phyloP scores from a whole-genome alignment of 169 alveolate genomes.

The Fabrea salina region DNA sequence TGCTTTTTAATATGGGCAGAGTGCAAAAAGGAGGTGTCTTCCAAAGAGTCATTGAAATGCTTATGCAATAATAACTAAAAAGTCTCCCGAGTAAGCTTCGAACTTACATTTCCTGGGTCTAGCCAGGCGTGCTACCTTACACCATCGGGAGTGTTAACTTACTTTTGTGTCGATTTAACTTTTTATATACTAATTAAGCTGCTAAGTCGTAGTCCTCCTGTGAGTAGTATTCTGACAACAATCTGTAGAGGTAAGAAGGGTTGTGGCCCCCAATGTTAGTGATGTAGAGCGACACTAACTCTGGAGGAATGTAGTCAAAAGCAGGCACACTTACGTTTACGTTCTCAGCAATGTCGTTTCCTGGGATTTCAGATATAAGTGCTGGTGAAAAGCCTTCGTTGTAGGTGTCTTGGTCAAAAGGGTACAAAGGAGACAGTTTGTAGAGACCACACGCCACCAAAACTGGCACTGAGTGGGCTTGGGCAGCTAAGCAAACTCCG shows the following conservation, averaged over 20 bases:
- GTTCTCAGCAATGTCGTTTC: slow-evolving; percentile 16
- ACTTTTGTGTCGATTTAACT: no score
- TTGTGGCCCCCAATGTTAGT: slow-evolving; percentile 65
- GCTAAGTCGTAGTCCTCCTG: slow-evolving; percentile 13
- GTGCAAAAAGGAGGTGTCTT: no score
- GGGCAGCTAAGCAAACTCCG: slow-evolving; percentile 55
- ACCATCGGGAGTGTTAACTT: no score
- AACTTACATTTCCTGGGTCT: no score
- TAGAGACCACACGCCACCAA: slow-evolving; percentile 47
- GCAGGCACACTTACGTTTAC: slow-evolving; percentile 53
- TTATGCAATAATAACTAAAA: no score
- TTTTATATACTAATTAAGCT: background rate
- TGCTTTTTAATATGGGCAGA: no score
- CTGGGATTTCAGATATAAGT: slow-evolving; percentile 24
- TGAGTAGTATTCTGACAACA: slow-evolving; percentile 50
- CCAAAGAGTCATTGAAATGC: no score
- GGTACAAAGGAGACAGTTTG: slow-evolving; percentile 65
- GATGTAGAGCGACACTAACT: slow-evolving; percentile 47
- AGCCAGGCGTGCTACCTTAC: no score
- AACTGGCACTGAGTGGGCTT: slow-evolving; percentile 64
- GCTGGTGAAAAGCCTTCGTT: slow-evolving; percentile 55
- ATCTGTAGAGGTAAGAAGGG: slow-evolving; percentile 55
- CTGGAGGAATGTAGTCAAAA: slow-evolving; percentile 71
- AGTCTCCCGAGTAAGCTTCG: no score
- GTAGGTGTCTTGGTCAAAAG: slow-evolving; percentile 64